Conservation (phyloP, 2,329 filamentous ascomycete species). For the Fusarium incarnatum region DNA sequence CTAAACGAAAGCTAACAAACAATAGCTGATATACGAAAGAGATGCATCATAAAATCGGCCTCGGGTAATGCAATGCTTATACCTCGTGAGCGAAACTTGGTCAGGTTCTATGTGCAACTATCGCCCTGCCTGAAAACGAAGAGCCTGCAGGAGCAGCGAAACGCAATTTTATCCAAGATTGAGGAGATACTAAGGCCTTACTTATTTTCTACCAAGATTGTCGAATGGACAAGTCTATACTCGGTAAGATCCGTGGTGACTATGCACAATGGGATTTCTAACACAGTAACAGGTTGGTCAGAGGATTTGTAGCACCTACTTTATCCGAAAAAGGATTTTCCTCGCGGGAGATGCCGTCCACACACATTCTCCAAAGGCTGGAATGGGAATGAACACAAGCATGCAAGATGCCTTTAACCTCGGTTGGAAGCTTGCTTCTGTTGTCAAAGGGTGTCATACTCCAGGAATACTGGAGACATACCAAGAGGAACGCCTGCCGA, state of each 20-base stretch:
- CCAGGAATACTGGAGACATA: not conserved
- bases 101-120: not conserved
- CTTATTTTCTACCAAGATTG: not conserved
- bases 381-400: not conserved
- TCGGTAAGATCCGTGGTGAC: not conserved
- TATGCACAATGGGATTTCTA: not conserved
- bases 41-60: not conserved
- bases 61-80: not conserved
- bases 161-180: not conserved
- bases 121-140: not conserved
- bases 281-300: not conserved
- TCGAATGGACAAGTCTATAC: not conserved
- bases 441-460: not conserved
- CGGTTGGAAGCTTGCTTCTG: not conserved
- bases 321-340: not conserved
- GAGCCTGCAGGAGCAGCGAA: not conserved
- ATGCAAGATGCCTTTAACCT: slow-evolving; percentile 7
- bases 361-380: not conserved
- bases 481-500: not conserved
- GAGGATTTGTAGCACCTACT: not conserved
- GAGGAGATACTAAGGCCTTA: not conserved
- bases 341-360: not conserved
- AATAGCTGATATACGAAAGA: not conserved
- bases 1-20: not conserved
- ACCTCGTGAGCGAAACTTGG: not conserved